These are phyloP conservation scores for Polychaeton citri DNA, from an alignment of 2,329 filamentous ascomycete species.

Conservation along the genomic window DNA sequence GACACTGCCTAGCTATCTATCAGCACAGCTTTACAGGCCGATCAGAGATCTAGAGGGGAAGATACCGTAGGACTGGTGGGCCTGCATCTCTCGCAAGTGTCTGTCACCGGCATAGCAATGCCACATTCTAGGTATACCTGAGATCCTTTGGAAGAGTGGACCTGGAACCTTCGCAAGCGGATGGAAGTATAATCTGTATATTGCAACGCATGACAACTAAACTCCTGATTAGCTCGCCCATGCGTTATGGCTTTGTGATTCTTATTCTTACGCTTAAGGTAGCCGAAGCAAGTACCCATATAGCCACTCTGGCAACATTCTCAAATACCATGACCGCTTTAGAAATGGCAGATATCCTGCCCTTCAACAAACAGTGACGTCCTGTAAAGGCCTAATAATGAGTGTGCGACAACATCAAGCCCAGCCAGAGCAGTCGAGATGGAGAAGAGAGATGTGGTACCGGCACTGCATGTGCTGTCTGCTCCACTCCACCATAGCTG, in stretches of 20 bases:
- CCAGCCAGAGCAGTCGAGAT: no score
- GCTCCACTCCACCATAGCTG: no score
- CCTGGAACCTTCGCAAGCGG: constrained; percentile 31
- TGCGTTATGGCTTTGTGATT: no score
- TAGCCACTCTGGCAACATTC: background rate
- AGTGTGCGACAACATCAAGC: no score
- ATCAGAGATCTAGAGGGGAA: constrained; percentile 15
- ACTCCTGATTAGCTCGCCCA: background rate
- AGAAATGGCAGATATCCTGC: background rate
- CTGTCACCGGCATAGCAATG: constrained; percentile 16
- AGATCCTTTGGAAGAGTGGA: constrained; percentile 19
- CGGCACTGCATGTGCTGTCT: no score
- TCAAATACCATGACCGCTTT: background rate
- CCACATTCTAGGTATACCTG: constrained; percentile 12
- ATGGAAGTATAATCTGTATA: constrained; percentile 30
- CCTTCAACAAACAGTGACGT: no score
- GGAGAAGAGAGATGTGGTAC: no score
- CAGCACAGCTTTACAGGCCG: no score
- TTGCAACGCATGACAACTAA: background rate
- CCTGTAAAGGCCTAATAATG: no score
- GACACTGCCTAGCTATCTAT: no score
- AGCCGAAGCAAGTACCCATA: background rate
- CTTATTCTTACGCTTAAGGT: no score
- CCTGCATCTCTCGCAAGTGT: constrained; percentile 13
- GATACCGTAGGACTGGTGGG: constrained; percentile 12